Evolutionary conservation across 305 asterid species (phyloP), one percentile per base, ranked within the genome.

Genomic region (Ilex paraguariensis): DNA sequence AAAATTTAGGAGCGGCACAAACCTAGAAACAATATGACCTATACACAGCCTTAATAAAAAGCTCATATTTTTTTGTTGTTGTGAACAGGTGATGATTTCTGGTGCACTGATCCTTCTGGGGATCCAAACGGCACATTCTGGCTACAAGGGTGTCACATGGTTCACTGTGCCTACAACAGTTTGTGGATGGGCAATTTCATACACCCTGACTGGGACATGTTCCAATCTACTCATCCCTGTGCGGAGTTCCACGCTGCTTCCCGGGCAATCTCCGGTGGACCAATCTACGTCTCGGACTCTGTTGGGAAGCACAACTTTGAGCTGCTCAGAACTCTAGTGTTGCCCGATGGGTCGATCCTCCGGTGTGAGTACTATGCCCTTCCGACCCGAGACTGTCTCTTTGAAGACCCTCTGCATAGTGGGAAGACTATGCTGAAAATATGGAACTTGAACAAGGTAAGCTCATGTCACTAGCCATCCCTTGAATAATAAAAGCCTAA

Each of bases 161-260:
- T 92, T 59, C 98, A 92, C 63, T 92, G 97, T 75, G 95, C 95
- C 40, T 92, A 85, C 85, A 92, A 92, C 69, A 92, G 98, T 44
- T 68, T 92, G 40, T 92, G 98, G 98, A 87, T 87, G 97, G 97
- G 95, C 17, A 87, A 92, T 33, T 92, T 92, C 63, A 92, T 92
- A 46, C 98, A 87, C 63, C 98, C 98, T 5, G 98, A 92, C 17
- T 92, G 98, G 98, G 98, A 92, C 76, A 92, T 92, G 98, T 92
- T 92, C 78, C 98, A 92, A 62, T 92, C 98, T 3, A 82, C 87
- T 13, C 98, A 92, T 71, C 95, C 93, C 13, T 92, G 98, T 48
- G 98, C 98, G 0, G 82, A 79, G 66, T 92, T 89, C 56, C 98
- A 92, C 39, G 97, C 98, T 8, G 97, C 95, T 7, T 92, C 98